Percentiles rank a stretch among this genome's conserved stretches.
phyloP scores from a whole-genome alignment of 345 rosid genomes.

The Alliaria petiolata region DNA sequence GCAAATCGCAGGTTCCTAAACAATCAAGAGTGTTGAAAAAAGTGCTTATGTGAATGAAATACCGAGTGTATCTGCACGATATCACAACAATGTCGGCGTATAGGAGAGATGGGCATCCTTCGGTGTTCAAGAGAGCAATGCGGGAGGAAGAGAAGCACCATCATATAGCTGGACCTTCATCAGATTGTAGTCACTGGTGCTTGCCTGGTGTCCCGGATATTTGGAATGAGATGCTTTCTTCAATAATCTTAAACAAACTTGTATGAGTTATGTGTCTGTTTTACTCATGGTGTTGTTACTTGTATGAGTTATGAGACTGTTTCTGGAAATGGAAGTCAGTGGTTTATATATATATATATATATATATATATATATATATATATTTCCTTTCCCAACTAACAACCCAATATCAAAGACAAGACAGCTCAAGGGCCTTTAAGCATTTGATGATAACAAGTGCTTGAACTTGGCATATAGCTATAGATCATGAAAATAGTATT shows the following conservation, averaged over 20 bases:
- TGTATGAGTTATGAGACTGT: neutral
- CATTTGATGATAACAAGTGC: too few species aligned
- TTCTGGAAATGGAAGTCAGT: too few species aligned
- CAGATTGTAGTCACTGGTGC: constrained; percentile 98
- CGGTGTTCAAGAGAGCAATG: constrained; percentile 64
- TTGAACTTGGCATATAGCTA: too few species aligned
- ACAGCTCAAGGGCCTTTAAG: too few species aligned
- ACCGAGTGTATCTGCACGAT: constrained; percentile 71
- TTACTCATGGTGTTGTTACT: neutral
- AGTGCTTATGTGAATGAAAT: constrained; percentile 65
- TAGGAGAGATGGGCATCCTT: constrained; percentile 89
- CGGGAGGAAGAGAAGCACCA: constrained; percentile 53
- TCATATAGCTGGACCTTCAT: constrained; percentile 32
- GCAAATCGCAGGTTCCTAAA: constrained; percentile 64
- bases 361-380: too few species aligned
- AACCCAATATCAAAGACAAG: too few species aligned
- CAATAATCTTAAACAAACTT: constrained; percentile 18
- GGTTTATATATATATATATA: too few species aligned
- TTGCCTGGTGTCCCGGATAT: constrained; percentile 94
- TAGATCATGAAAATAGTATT: too few species aligned
- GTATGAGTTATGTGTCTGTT: neutral
- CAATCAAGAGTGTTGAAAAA: constrained; percentile 60
- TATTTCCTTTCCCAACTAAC: too few species aligned
- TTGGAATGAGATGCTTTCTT: constrained; percentile 87
- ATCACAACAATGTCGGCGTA: constrained; percentile 78